phyloP scores from a whole-genome alignment of 306 rosid genomes.

The Citrullus colocynthis region DNA sequence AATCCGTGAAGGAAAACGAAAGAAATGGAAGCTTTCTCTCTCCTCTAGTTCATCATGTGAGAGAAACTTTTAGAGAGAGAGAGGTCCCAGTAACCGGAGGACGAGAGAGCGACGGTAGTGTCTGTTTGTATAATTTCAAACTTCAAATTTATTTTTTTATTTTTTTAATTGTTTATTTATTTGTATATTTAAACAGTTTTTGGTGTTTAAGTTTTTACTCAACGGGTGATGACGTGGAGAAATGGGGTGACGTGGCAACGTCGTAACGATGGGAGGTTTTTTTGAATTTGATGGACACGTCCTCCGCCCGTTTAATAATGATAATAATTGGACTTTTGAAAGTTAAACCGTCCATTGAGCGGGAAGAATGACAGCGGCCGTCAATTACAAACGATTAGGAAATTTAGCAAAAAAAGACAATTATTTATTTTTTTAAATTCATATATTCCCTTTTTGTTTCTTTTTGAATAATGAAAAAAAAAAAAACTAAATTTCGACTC shows the following conservation, averaged over 20 bases:
- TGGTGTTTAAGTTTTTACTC: neutral
- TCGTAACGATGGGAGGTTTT: constrained; percentile 5
- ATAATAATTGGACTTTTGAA: constrained; percentile 16
- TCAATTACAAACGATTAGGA: neutral
- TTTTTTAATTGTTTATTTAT: neutral
- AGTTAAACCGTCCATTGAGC: constrained; percentile 43
- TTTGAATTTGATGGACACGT: constrained; percentile 27
- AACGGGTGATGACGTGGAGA: neutral
- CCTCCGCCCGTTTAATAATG: constrained; percentile 8
- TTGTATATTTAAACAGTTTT: too few species aligned
- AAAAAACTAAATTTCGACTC: too few species aligned
- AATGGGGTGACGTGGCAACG: neutral
- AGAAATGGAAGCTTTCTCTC: constrained; percentile 23
- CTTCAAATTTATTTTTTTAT: neutral
- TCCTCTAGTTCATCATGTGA: constrained; percentile 1
- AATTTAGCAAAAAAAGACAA: neutral
- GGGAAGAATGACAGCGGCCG: constrained; percentile 79
- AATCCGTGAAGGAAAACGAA: constrained; percentile 37
- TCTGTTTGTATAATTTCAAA: constrained; percentile 54
- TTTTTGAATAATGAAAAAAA: too few species aligned
- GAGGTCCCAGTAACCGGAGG: constrained; percentile 1
- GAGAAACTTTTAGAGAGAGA: neutral
- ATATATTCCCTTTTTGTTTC: neutral
- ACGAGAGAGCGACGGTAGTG: constrained; percentile 13
- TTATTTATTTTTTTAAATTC: neutral